Evolutionary conservation across 768 basidiomycete species (phyloP).

Genomic region (Rhizopogon vinicolor): DNA sequence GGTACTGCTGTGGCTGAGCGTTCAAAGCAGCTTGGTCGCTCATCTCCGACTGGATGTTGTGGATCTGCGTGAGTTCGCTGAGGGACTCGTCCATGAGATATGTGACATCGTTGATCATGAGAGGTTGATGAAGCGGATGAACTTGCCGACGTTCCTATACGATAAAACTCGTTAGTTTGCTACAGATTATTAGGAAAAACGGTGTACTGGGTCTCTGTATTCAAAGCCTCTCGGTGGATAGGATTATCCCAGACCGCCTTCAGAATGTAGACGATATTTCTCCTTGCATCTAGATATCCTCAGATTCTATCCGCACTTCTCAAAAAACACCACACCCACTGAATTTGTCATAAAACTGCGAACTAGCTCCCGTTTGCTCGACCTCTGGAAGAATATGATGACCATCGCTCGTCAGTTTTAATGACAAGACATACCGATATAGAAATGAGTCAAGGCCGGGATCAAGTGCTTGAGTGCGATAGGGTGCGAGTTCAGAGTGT

Average conservation of each 20-base stretch:
- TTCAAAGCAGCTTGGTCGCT: constrained; percentile 69
- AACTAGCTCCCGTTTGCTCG: constrained; percentile 95
- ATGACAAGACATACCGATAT: constrained; percentile 62
- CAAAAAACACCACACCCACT: constrained; percentile 45
- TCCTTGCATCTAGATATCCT: constrained; percentile 49
- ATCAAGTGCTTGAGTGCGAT: constrained; percentile 87
- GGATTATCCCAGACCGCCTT: constrained; percentile 92
- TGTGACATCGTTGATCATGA: constrained; percentile 99
- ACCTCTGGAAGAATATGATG: constrained; percentile 58
- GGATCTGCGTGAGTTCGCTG: constrained; percentile 83
- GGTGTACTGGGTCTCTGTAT: constrained; percentile 67
- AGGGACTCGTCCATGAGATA: constrained; percentile 97
- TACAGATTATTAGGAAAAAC: neutral
- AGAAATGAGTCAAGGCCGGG: constrained; percentile 89
- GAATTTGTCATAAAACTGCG: constrained; percentile 98
- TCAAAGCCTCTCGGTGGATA: constrained; percentile 81
- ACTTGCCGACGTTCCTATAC: constrained; percentile 80
- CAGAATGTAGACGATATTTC: constrained; percentile 84
- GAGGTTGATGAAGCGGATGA: constrained; percentile 92
- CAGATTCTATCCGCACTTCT: constrained; percentile 2
- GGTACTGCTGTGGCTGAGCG: constrained; percentile 58
- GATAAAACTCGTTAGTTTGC: constrained; percentile 5
- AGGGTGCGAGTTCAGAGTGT: constrained; percentile 78
- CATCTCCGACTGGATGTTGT: constrained; percentile 84
- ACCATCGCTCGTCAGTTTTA: neutral